Percentiles rank a stretch among this genome's conserved stretches.
Conservation (phyloP, 768 basidiomycete species). For the Ramaria sp. region DNA sequence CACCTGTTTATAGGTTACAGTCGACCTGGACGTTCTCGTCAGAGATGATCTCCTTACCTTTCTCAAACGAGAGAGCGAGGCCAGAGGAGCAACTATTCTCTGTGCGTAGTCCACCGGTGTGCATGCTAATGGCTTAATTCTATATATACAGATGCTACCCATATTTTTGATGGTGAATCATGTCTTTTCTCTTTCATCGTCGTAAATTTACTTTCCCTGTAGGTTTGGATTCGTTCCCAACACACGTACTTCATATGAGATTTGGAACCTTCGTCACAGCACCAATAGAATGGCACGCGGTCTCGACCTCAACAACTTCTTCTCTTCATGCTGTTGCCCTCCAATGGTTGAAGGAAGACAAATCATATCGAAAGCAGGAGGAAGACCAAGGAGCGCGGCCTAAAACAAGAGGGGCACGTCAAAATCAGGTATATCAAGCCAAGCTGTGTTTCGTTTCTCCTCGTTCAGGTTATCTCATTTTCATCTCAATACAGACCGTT, state of each 20-base stretch:
- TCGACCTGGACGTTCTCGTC: constrained; percentile 94
- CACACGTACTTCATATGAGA: constrained; percentile 86
- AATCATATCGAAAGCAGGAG: constrained; percentile 47
- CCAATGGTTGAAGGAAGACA: constrained; percentile 81
- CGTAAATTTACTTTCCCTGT: background rate
- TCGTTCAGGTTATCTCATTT: constrained; percentile 9
- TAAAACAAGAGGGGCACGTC: constrained; percentile 51
- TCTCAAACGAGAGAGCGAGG: constrained; percentile 70
- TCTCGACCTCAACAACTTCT: constrained; percentile 17
- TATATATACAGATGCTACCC: constrained; percentile 67
- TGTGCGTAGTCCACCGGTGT: constrained; percentile 36
- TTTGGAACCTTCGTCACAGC: constrained; percentile 62
- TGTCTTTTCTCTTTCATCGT: background rate
- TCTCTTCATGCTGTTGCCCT: constrained; percentile 65
- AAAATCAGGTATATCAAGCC: constrained; percentile 38
- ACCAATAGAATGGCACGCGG: constrained; percentile 63
- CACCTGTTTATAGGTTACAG: constrained; percentile 58
- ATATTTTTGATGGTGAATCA: constrained; percentile 72
- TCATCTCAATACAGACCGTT: constrained; percentile 28
- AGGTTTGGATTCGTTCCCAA: constrained; percentile 77
- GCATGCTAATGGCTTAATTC: background rate
- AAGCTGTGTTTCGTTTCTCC: background rate
- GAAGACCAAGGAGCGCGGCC: constrained; percentile 38
- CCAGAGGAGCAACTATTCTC: constrained; percentile 76
- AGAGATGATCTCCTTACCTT: constrained; percentile 84